Evolutionary conservation across 2,329 filamentous ascomycete genomes (phyloP).

Genomic region (Calonectria hongkongensis): DNA sequence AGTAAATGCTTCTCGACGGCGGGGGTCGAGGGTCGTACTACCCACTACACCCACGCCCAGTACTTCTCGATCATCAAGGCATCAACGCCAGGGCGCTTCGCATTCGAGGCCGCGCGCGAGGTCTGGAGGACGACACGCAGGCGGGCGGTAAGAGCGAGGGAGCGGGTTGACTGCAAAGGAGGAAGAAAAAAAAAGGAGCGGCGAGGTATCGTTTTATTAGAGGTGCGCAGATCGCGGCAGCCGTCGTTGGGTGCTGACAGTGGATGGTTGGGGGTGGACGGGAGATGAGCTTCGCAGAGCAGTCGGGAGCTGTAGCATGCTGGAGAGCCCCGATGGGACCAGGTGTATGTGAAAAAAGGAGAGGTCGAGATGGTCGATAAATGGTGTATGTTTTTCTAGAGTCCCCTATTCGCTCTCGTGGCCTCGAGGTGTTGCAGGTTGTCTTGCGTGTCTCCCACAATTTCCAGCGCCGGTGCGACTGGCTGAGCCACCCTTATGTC

Average conservation of each 20-base stretch:
- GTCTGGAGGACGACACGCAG: slow-evolving; percentile 36
- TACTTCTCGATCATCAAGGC: slow-evolving; percentile 55
- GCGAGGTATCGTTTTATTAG: slow-evolving; percentile 23
- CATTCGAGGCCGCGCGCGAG: slow-evolving; percentile 32
- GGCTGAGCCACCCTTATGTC: slow-evolving; percentile 58
- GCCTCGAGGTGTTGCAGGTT: slow-evolving; percentile 53
- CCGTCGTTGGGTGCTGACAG: slow-evolving; percentile 50
- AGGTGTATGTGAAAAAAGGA: slow-evolving; percentile 33
- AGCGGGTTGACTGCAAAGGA: background rate
- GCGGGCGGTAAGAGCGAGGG: slow-evolving; percentile 6
- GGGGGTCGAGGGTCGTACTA: slow-evolving; percentile 56
- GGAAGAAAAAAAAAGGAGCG: slow-evolving; percentile 25
- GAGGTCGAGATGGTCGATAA: slow-evolving; percentile 39
- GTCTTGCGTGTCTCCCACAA: slow-evolving; percentile 58
- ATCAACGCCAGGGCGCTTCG: slow-evolving; percentile 50
- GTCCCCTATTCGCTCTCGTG: slow-evolving; percentile 55
- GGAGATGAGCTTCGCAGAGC: slow-evolving; percentile 44
- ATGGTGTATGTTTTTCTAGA: slow-evolving; percentile 45
- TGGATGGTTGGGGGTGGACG: slow-evolving; percentile 52
- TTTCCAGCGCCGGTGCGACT: slow-evolving; percentile 51
- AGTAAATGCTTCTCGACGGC: slow-evolving; percentile 53
- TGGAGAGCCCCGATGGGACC: slow-evolving; percentile 37
- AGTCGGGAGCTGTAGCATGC: slow-evolving; percentile 48
- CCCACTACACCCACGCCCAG: slow-evolving; percentile 61
- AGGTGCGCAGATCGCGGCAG: slow-evolving; percentile 41